Evolutionary conservation across 345 rosid genomes (phyloP).

Genomic region (Citrus sp.): DNA sequence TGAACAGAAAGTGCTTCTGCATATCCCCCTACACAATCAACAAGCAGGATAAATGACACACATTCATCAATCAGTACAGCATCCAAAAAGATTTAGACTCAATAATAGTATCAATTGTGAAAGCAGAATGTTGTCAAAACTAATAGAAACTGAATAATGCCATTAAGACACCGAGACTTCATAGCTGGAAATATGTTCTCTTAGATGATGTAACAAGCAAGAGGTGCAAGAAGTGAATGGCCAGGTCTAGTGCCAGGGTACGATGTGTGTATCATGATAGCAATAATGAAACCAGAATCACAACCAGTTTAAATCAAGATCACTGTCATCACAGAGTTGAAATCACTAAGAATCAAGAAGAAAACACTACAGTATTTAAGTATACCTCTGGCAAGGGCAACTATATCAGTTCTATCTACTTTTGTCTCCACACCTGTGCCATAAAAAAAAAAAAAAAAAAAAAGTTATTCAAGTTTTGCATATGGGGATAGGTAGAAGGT

Average conservation of each 20-base stretch:
- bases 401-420: conserved; percentile 40
- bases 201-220: not conserved
- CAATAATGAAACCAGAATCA: not conserved
- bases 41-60: not conserved
- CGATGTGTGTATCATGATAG: not conserved
- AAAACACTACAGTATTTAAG: not conserved
- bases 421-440: conserved; percentile 28
- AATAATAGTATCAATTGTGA: not conserved
- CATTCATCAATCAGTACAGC: not conserved
- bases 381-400: conserved; percentile 84
- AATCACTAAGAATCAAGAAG: not conserved
- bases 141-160: not conserved
- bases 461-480: conserved; percentile 1
- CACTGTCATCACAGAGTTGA: not conserved
- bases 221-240: not conserved
- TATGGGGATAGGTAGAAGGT: not conserved
- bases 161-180: not conserved
- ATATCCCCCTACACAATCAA: conserved; percentile 55
- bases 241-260: not conserved
- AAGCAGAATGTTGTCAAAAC: not conserved
- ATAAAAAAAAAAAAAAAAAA: not conserved
- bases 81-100: not conserved
- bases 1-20: conserved; percentile 71
- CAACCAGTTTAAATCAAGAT: not conserved
- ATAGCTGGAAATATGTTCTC: not conserved